Base-by-base conservation (phyloP, 2,329 filamentous ascomycete genomes). In the Botrytis squamosa region DNA sequence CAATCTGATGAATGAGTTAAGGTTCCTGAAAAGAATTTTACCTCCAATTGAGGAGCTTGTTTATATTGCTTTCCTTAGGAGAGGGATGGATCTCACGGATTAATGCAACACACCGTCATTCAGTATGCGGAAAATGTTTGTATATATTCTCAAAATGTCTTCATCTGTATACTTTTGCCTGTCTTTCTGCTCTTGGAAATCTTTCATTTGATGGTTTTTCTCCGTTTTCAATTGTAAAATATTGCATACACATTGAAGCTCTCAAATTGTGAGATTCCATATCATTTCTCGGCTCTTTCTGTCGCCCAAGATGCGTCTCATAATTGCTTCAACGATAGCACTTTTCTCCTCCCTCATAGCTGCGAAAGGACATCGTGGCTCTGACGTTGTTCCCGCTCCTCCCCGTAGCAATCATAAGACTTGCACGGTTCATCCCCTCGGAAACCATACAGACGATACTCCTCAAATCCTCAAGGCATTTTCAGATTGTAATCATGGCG, bases 381-480 rank as follows among this genome's bases (percentile, higher is more conserved):
- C 38, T 40, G 42, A 52, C 4, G 70, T 71, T 42, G 18, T 72
- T 18, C 75, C 74, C 6, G 22, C 42, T 8, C 59, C 18, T 14
- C 75, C 75, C 44, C 36, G 33, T 12, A 73, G 46, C 12, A 71
- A 72, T 49, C 63, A 74, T 29, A 74, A 75, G 44, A 76, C 70
- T 25, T 85, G 84, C 75, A 84, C 80, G 3, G 83, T 86, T 44
- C 79, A 79, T 49, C 82, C 83, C 52, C 80, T 81, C 42, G 82
- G 82, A 7, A 77, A 83, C 42, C 76, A 82, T 81, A 85, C 63
- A 65, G 86, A 88, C 76, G 86, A 88, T 78, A 84, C 85, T 38
- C 85, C 86, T 12, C 84, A 86, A 57, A 87, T 88, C 66, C 76
- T 86, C 0, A 75, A 83, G 6, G 87, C 87, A 0, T 88, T 88